phyloP scores from a whole-genome alignment of 129 eudicot genomes.

The Helichrysum umbraculigerum region DNA sequence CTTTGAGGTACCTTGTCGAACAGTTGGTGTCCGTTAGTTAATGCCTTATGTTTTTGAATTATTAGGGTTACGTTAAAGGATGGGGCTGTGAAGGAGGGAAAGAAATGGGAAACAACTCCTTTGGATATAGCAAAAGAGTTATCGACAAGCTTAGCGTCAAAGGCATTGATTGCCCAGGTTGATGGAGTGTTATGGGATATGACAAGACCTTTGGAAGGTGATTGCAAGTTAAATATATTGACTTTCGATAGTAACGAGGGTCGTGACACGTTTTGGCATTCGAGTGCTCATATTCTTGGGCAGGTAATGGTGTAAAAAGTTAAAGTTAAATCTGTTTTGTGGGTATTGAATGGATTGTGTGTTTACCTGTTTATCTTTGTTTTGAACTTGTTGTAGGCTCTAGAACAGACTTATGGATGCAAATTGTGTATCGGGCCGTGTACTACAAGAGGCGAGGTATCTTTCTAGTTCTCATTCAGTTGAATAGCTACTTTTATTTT shows the following conservation, averaged over 20 bases:
- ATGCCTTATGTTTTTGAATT: neutral
- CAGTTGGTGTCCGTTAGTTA: neutral
- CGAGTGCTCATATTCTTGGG: constrained; percentile 96
- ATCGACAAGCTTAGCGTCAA: constrained; percentile 67
- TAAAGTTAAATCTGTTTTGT: neutral
- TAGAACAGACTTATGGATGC: constrained; percentile 92
- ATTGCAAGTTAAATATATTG: constrained; percentile 63
- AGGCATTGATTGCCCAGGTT: constrained; percentile 74
- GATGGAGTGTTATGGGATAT: constrained; percentile 85
- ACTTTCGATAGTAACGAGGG: constrained; percentile 70
- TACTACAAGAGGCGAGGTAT: constrained; percentile 93
- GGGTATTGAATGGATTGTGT: neutral
- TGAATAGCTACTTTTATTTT: neutral
- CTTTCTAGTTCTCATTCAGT: neutral
- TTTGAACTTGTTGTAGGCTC: constrained; percentile 47
- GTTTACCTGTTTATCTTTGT: neutral
- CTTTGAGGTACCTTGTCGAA: neutral
- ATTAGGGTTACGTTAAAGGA: constrained; percentile 70
- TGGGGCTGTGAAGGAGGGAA: constrained; percentile 80
- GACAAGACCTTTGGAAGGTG: constrained; percentile 81
- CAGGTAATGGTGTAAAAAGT: constrained; percentile 42
- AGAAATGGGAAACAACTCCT: constrained; percentile 82
- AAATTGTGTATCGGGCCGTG: constrained; percentile 92
- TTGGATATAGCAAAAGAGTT: constrained; percentile 70
- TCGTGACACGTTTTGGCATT: constrained; percentile 93